Conservation (phyloP, 495 filamentous ascomycete genomes). For the Neurospora discreta region DNA sequence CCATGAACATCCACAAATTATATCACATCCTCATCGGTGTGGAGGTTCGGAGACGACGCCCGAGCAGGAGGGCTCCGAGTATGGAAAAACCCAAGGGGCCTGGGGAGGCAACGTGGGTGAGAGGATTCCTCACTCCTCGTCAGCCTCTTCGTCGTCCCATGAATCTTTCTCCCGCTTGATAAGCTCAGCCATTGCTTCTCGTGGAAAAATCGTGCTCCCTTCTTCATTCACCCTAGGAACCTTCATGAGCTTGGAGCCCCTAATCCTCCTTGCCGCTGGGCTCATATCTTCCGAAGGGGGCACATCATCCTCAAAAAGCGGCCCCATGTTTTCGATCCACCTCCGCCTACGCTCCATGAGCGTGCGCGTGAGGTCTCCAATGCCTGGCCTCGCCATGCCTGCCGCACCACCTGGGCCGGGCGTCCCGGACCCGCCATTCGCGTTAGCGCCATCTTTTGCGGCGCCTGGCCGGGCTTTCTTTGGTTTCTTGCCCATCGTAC, state of each 20-base stretch:
- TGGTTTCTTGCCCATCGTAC: constrained; percentile 81
- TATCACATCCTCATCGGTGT: background rate
- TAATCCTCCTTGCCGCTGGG: background rate
- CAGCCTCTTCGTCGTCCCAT: constrained; percentile 65
- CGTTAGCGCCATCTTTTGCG: constrained; percentile 38
- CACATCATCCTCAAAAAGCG: constrained; percentile 67
- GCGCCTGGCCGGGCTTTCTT: constrained; percentile 75
- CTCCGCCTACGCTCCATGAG: constrained; percentile 79
- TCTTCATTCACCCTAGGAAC: constrained; percentile 34
- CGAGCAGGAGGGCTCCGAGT: background rate
- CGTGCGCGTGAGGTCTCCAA: constrained; percentile 79
- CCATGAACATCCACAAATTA: background rate
- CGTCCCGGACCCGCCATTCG: constrained; percentile 41
- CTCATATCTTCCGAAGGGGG: background rate
- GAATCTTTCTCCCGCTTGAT: constrained; percentile 61
- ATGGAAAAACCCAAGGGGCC: background rate
- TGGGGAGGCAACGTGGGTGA: background rate
- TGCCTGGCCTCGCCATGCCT: constrained; percentile 61
- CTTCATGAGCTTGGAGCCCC: constrained; percentile 18
- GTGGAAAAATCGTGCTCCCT: constrained; percentile 51
- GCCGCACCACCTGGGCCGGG: constrained; percentile 37
- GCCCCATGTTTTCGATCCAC: constrained; percentile 81
- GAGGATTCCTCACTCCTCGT: constrained; percentile 25
- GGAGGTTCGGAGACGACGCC: too few species aligned
- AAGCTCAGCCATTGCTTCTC: constrained; percentile 35